A percentile compares a stretch with the other conserved stretches of the same genome.
phyloP scores from a whole-genome alignment of 805 yeast genomes.

The Deakozyma indianensis region DNA sequence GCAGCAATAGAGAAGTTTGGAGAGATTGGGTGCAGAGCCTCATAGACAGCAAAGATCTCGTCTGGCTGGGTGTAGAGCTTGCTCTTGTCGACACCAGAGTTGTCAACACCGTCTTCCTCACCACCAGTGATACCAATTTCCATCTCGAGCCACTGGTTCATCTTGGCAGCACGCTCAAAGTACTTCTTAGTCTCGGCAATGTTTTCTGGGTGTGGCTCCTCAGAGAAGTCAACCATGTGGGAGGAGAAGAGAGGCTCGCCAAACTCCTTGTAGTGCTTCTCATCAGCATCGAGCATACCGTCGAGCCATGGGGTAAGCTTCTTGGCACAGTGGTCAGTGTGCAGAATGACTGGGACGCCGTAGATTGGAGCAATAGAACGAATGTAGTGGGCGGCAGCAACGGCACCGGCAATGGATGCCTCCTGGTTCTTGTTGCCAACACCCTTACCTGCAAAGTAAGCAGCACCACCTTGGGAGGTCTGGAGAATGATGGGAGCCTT shows the following conservation, averaged over 20 bases:
- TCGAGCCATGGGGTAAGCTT: slow-evolving; percentile 97
- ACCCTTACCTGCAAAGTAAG: slow-evolving; percentile 99
- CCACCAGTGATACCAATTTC: slow-evolving; percentile 99
- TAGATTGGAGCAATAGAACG: slow-evolving; percentile 92
- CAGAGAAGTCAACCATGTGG: slow-evolving; percentile 96
- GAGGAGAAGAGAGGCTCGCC: slow-evolving; percentile 97
- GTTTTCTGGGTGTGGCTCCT: slow-evolving; percentile 93
- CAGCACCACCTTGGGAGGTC: slow-evolving; percentile 98
- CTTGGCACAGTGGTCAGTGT: slow-evolving; percentile 98
- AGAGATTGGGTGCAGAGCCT: slow-evolving; percentile 79
- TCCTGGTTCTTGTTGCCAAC: slow-evolving; percentile 82
- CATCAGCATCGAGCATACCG: slow-evolving; percentile 95
- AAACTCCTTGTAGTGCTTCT: slow-evolving; percentile 69
- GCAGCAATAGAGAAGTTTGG: slow-evolving; percentile 99
- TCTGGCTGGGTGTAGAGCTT: slow-evolving; percentile 88
- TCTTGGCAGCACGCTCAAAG: slow-evolving; percentile 85
- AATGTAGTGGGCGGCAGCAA: slow-evolving; percentile 97
- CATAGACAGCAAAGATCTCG: slow-evolving; percentile 82
- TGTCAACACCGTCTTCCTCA: slow-evolving; percentile 99
- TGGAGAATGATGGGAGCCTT: slow-evolving; percentile 92
- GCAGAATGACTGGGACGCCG: slow-evolving; percentile 93
- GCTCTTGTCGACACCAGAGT: slow-evolving; percentile 81
- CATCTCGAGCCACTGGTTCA: slow-evolving; percentile 98
- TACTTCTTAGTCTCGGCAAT: slow-evolving; percentile 87
- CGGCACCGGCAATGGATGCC: slow-evolving; percentile 87